Evolutionary conservation across 345 rosid genomes (phyloP).

Genomic region (Physaria fendleri): DNA sequence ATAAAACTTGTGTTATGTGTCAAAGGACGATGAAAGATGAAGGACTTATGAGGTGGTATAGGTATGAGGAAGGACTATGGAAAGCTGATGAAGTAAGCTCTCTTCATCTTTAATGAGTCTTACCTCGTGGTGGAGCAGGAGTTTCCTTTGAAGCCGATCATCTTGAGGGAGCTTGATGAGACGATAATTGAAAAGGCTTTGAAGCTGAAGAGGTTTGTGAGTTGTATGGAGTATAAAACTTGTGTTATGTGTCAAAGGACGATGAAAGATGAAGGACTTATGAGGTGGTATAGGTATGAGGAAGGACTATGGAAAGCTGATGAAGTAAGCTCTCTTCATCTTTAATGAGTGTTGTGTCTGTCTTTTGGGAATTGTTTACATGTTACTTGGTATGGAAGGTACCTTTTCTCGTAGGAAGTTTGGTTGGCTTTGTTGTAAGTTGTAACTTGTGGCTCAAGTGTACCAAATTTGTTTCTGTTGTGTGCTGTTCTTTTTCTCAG

Average conservation of each 20-base stretch:
- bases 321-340: slow-evolving; percentile 46
- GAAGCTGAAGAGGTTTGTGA: slow-evolving; percentile 45
- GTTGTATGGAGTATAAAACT: slow-evolving; percentile 44
- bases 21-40: slow-evolving; percentile 44
- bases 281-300: slow-evolving; percentile 73
- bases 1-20: slow-evolving; percentile 51
- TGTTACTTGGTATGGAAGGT: slow-evolving; percentile 5
- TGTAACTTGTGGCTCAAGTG: neutral
- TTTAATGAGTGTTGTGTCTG: neutral
- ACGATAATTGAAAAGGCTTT: slow-evolving; percentile 45
- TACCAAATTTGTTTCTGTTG: neutral
- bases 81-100: slow-evolving; percentile 54
- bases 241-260: slow-evolving; percentile 65
- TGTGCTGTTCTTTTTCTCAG: neutral
- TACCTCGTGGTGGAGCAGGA: no score
- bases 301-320: slow-evolving; percentile 65
- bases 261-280: slow-evolving; percentile 43
- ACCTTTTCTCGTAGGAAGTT: neutral
- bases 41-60: slow-evolving; percentile 70
- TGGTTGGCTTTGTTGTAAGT: neutral
- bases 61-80: slow-evolving; percentile 66
- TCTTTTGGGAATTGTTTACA: neutral
- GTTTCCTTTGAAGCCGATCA: no score
- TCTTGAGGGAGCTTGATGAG: slow-evolving; percentile 40
- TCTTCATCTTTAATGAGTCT: slow-evolving; percentile 34